Conservation (phyloP, 1,284 basidiomycete genomes). For the Cutaneotrichosporon sp. region DNA sequence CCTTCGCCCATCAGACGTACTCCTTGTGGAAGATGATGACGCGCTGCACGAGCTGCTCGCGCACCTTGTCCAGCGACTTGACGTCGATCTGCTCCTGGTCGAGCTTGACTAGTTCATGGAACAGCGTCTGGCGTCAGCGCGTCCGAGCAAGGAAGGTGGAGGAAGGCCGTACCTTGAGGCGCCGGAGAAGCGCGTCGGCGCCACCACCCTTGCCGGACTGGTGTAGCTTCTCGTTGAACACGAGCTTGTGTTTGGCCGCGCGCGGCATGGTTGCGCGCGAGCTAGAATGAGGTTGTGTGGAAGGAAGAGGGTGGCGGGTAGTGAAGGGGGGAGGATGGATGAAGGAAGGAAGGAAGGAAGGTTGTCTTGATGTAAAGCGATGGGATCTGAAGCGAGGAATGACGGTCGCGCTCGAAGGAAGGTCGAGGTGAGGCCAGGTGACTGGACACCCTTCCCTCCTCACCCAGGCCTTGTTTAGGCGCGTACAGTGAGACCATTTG, state of each 20-base stretch:
- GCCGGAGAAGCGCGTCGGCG: constrained; percentile 72
- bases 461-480: neutral
- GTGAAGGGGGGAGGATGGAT: neutral
- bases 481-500: constrained; percentile 3
- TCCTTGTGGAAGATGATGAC: constrained; percentile 91
- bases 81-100: constrained; percentile 87
- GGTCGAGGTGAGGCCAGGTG: neutral
- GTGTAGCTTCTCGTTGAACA: constrained; percentile 75
- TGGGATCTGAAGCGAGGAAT: constrained; percentile 2
- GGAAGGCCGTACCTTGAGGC: constrained; percentile 62
- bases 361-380: neutral
- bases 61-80: constrained; percentile 66
- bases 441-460: neutral
- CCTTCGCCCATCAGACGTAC: constrained; percentile 48
- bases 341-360: constrained; percentile 1
- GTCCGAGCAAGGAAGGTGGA: neutral
- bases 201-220: constrained; percentile 44
- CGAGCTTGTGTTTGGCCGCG: constrained; percentile 55
- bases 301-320: constrained; percentile 3
- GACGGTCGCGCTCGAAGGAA: too few species aligned
- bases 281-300: constrained; percentile 10
- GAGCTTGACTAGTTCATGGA: constrained; percentile 75
- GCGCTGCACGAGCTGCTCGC: constrained; percentile 76
- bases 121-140: constrained; percentile 59
- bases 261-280: constrained; percentile 21